Conservation (phyloP, 2,329 filamentous ascomycete genomes). For the Neofusicoccum cordaticola region DNA sequence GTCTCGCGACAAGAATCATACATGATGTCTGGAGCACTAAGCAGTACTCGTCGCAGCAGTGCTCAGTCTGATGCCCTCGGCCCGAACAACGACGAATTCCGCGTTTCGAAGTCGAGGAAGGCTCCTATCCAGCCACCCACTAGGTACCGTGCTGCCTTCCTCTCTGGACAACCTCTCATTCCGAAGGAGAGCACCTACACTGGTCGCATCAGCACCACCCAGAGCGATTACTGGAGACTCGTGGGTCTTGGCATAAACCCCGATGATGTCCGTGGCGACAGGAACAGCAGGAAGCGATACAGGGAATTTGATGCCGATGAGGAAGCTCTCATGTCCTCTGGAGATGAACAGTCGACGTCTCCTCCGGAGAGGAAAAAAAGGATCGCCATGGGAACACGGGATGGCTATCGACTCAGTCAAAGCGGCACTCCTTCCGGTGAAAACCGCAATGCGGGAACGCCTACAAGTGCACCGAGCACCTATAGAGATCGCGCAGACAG, state of each 20-base stretch:
- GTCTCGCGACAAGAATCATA: background rate
- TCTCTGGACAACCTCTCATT: slow-evolving; percentile 14
- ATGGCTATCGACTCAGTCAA: slow-evolving; percentile 5
- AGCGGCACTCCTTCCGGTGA: slow-evolving; percentile 10
- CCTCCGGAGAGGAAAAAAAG: slow-evolving; percentile 14
- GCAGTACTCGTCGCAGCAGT: background rate
- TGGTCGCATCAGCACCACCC: slow-evolving; percentile 42
- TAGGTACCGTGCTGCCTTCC: slow-evolving; percentile 6
- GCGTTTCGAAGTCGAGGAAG: slow-evolving; percentile 5
- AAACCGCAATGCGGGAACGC: background rate
- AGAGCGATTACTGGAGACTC: slow-evolving; percentile 51
- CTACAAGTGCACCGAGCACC: slow-evolving; percentile 19
- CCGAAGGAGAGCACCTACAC: slow-evolving; percentile 21
- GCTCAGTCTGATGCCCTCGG: background rate
- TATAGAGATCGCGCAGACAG: slow-evolving; percentile 20
- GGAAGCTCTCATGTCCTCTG: slow-evolving; percentile 14
- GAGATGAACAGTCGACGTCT: background rate
- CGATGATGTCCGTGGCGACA: slow-evolving; percentile 12
- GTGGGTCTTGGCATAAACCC: slow-evolving; percentile 49
- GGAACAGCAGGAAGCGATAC: slow-evolving; percentile 29
- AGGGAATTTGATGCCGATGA: slow-evolving; percentile 13
- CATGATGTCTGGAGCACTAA: slow-evolving; percentile 7
- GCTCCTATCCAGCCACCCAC: background rate
- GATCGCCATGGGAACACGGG: background rate
- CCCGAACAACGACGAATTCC: background rate